These are phyloP conservation scores for Aspergillus fumigatiaffinis DNA, from an alignment of 2,329 filamentous ascomycete species.

Conservation along the genomic window DNA sequence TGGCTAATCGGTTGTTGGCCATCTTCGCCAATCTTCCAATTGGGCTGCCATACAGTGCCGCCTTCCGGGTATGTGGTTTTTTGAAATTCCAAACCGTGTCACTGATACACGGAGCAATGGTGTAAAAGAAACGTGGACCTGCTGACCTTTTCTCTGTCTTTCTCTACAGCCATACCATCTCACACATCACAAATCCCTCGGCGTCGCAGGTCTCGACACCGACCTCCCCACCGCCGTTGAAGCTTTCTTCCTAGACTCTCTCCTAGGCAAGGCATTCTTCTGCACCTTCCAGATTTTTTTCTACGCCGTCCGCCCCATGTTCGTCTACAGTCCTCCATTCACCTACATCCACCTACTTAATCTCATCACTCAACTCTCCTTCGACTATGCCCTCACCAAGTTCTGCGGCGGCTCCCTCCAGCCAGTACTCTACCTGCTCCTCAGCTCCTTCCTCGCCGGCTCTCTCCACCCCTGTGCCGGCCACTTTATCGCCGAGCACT, in stretches of 20 bases:
- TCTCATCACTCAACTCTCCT: constrained; percentile 68
- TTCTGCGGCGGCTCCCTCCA: constrained; percentile 53
- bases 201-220: constrained; percentile 92
- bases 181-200: constrained; percentile 97
- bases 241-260: constrained; percentile 84
- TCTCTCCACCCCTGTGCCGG: constrained; percentile 90
- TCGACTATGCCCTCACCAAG: constrained; percentile 68
- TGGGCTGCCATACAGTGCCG: constrained; percentile 90
- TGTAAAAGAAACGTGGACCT: neutral
- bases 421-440: constrained; percentile 74
- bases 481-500: constrained; percentile 98
- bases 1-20: constrained; percentile 79
- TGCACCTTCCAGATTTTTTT: constrained; percentile 99
- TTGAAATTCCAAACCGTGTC: neutral
- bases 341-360: constrained; percentile 83
- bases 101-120: neutral
- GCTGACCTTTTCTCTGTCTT: neutral
- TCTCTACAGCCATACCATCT: constrained; percentile 77
- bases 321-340: constrained; percentile 83
- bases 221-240: constrained; percentile 91
- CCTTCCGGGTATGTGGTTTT: constrained; percentile 67
- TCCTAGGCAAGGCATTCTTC: constrained; percentile 97
- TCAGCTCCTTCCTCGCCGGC: constrained; percentile 90
- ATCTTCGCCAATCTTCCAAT: constrained; percentile 96
- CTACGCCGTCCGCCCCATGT: constrained; percentile 94